A percentile compares a stretch with the other conserved stretches of the same genome.
Conservation (phyloP, 495 filamentous ascomycete genomes). For the Neurospora tetrasperma region DNA sequence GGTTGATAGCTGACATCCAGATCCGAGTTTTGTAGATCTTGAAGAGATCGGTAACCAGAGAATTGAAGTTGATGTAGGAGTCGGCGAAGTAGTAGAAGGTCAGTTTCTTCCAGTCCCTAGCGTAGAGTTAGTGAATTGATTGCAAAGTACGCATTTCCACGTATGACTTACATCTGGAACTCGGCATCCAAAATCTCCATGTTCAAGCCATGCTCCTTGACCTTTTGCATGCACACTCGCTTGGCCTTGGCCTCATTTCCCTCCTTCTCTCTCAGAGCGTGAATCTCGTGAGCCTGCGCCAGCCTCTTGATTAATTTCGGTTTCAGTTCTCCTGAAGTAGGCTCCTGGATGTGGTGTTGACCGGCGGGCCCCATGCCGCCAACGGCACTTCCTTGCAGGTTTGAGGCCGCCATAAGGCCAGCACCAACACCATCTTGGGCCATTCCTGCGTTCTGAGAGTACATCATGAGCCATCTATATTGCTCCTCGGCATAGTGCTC, state of each 20-base stretch:
- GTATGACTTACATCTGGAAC: slow-evolving; percentile 78
- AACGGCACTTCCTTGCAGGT: slow-evolving; percentile 54
- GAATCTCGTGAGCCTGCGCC: slow-evolving; percentile 81
- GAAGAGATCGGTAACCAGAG: slow-evolving; percentile 91
- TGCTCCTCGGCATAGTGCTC: slow-evolving; percentile 87
- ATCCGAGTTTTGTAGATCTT: slow-evolving; percentile 98
- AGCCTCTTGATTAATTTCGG: slow-evolving; percentile 94
- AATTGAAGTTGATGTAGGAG: slow-evolving; percentile 97
- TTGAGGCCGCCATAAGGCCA: slow-evolving; percentile 46
- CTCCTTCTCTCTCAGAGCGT: slow-evolving; percentile 83
- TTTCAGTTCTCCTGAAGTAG: slow-evolving; percentile 67
- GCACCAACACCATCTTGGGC: slow-evolving; percentile 46
- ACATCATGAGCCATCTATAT: slow-evolving; percentile 96
- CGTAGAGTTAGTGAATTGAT: slow-evolving; percentile 6
- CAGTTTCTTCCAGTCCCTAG: slow-evolving; percentile 97
- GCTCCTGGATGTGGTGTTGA: slow-evolving; percentile 63
- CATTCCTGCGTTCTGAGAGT: slow-evolving; percentile 64
- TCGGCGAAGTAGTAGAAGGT: slow-evolving; percentile 99
- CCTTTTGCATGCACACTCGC: slow-evolving; percentile 90
- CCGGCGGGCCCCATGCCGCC: slow-evolving; percentile 65
- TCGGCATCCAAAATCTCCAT: slow-evolving; percentile 99
- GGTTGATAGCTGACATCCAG: slow-evolving; percentile 99
- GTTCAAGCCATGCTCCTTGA: slow-evolving; percentile 82
- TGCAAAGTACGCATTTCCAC: not conserved
- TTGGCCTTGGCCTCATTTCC: slow-evolving; percentile 97